Percentiles rank a stretch among this genome's conserved stretches.
Conservation (phyloP, 2,329 filamentous ascomycete species). For the Reticulascus tulasneorum region DNA sequence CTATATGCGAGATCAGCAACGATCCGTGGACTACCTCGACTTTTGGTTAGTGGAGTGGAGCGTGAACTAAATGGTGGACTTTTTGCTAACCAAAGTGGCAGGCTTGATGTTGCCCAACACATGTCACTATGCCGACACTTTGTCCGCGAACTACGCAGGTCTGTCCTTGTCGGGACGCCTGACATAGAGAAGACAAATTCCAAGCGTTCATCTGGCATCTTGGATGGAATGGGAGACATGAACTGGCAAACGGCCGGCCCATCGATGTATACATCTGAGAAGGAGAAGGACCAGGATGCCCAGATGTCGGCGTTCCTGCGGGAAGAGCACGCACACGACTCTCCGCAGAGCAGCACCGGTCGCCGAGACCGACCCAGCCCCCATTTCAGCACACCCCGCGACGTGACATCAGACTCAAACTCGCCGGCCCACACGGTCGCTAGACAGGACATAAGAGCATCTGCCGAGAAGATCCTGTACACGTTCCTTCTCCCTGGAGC, state of each 20-base stretch:
- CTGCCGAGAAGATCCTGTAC: constrained; percentile 98
- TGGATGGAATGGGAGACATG: constrained; percentile 70
- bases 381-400: constrained; percentile 57
- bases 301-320: constrained; percentile 89
- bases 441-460: constrained; percentile 86
- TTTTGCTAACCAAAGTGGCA: constrained; percentile 33
- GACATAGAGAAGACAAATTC: constrained; percentile 78
- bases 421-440: constrained; percentile 80
- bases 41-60: constrained; percentile 69
- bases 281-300: constrained; percentile 77
- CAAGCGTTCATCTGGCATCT: constrained; percentile 76
- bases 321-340: constrained; percentile 56
- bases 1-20: constrained; percentile 98
- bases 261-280: constrained; percentile 61
- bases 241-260: constrained; percentile 55
- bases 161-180: constrained; percentile 87
- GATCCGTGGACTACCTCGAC: constrained; percentile 95
- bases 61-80: constrained; percentile 4
- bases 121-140: constrained; percentile 98
- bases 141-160: constrained; percentile 89
- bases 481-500: constrained; percentile 93
- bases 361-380: constrained; percentile 45
- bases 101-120: constrained; percentile 98
- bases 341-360: constrained; percentile 43
- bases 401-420: constrained; percentile 69